phyloP scores from a whole-genome alignment of 2,329 filamentous ascomycete genomes.

The Phialemonium atrogriseum region DNA sequence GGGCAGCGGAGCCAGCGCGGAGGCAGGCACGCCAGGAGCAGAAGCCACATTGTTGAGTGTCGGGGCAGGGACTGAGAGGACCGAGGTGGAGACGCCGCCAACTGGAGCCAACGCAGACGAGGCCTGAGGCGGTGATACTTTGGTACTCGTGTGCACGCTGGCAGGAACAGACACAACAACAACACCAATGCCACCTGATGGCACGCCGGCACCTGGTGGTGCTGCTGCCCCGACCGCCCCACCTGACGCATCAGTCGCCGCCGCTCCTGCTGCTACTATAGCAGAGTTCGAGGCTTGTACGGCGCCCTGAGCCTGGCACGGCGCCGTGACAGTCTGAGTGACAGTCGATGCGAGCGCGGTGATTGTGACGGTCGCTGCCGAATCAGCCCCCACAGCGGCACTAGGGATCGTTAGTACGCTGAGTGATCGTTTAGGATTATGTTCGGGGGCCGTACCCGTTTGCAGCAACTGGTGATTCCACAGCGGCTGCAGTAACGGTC shows the following conservation, averaged over 20 bases:
- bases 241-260: conserved; percentile 8
- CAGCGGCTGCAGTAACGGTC: conserved; percentile 1
- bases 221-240: too few relatives aligned
- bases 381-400: too few relatives aligned
- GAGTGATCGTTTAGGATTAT: neutral
- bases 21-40: too few relatives aligned
- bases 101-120: conserved; percentile 1
- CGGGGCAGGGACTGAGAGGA: too few relatives aligned
- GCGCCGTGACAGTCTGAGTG: conserved; percentile 17
- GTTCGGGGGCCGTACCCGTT: conserved; percentile 4
- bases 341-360: conserved; percentile 23
- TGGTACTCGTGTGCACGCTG: conserved; percentile 8
- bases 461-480: conserved; percentile 10
- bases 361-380: conserved; percentile 24
- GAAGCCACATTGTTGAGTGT: too few relatives aligned
- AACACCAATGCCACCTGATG: conserved; percentile 11
- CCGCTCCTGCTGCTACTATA: conserved; percentile 6
- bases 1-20: conserved; percentile 1
- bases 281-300: conserved; percentile 5
- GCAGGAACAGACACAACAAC: conserved; percentile 10
- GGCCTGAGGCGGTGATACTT: conserved; percentile 1
- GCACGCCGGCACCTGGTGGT: conserved; percentile 3
- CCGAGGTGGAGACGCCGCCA: conserved; percentile 4
- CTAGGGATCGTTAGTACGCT: too few relatives aligned
- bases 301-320: conserved; percentile 9